A percentile compares a stretch with the other conserved stretches of the same genome.
Evolutionary conservation across 495 filamentous ascomycete species (phyloP).

Genomic region (Aspergillus taichungensis): DNA sequence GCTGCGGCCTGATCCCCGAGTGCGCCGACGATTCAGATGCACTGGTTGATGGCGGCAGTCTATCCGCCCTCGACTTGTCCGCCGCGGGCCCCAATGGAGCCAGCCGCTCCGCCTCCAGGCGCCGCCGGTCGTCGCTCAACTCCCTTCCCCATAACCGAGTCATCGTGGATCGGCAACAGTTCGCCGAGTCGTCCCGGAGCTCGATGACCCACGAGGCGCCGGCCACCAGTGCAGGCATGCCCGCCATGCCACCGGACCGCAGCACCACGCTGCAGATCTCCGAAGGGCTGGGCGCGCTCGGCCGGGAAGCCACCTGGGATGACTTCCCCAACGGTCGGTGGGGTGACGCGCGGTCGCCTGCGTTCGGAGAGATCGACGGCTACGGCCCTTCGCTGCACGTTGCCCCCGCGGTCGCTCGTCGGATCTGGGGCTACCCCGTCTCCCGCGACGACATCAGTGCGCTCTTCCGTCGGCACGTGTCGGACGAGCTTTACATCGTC

Average conservation of each 20-base stretch:
- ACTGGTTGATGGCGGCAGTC: constrained; percentile 29
- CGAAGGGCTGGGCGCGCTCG: constrained; percentile 82
- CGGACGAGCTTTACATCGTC: constrained; percentile 61
- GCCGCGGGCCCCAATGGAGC: constrained; percentile 30
- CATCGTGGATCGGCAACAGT: constrained; percentile 53
- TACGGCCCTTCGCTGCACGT: constrained; percentile 89
- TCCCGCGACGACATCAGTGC: constrained; percentile 58
- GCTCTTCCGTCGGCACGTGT: constrained; percentile 72
- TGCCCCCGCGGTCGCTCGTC: constrained; percentile 62
- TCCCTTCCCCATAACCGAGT: constrained; percentile 69
- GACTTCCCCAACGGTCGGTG: constrained; percentile 97
- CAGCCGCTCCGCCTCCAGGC: constrained; percentile 21
- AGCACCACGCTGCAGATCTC: constrained; percentile 85
- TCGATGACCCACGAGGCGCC: constrained; percentile 47
- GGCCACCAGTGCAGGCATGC: constrained; percentile 35
- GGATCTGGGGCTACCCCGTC: constrained; percentile 75
- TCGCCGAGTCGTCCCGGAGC: constrained; percentile 24
- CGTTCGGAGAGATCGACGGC: constrained; percentile 92
- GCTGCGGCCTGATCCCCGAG: constrained; percentile 69
- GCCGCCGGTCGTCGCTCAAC: constrained; percentile 44
- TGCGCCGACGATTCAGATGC: constrained; percentile 41
- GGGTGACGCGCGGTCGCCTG: constrained; percentile 83
- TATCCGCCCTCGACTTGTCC: constrained; percentile 20
- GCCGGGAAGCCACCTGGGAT: constrained; percentile 96
- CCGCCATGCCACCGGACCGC: constrained; percentile 39